Percentiles rank a stretch among this genome's conserved stretches.
These are phyloP conservation scores for Gigaspora rosea DNA, from an alignment of 192 early-diverging fungal genomes.

Conservation along the genomic window DNA sequence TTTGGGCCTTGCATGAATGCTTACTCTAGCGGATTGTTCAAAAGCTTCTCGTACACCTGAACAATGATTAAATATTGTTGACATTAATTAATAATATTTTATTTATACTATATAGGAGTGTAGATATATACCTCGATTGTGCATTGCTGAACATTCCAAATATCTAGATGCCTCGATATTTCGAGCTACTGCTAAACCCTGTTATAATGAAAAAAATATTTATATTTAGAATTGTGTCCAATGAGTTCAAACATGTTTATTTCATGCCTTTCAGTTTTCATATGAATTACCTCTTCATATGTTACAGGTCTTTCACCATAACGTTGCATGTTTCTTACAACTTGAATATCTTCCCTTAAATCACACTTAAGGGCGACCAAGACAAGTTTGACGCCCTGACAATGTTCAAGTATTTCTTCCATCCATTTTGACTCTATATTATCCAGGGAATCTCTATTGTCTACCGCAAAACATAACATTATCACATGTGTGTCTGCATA, in stretches of 20 bases:
- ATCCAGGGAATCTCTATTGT: constrained; percentile 77
- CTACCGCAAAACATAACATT: constrained; percentile 90
- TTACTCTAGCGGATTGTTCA: constrained; percentile 81
- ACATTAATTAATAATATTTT: neutral
- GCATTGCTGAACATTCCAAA: constrained; percentile 87
- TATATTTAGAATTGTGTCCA: neutral
- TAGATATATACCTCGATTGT: constrained; percentile 22
- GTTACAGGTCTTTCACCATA: constrained; percentile 73
- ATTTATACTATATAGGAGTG: neutral
- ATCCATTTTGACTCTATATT: constrained; percentile 84
- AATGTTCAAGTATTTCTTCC: constrained; percentile 84
- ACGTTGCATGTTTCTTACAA: constrained; percentile 73
- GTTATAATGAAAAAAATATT: neutral
- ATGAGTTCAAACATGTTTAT: neutral
- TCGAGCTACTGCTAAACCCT: constrained; percentile 78
- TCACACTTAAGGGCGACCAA: constrained; percentile 90
- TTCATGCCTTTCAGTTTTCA: neutral
- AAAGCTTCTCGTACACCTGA: constrained; percentile 86
- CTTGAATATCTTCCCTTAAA: constrained; percentile 74
- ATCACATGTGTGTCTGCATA: constrained; percentile 94
- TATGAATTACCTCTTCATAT: constrained; percentile 59
- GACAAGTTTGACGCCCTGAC: constrained; percentile 78
- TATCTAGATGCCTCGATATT: constrained; percentile 86
- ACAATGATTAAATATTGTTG: constrained; percentile 39
- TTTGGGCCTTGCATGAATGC: constrained; percentile 53